Base-by-base conservation (phyloP, 176 grass and related monocot species). In the Puccinellia tenuiflora region DNA sequence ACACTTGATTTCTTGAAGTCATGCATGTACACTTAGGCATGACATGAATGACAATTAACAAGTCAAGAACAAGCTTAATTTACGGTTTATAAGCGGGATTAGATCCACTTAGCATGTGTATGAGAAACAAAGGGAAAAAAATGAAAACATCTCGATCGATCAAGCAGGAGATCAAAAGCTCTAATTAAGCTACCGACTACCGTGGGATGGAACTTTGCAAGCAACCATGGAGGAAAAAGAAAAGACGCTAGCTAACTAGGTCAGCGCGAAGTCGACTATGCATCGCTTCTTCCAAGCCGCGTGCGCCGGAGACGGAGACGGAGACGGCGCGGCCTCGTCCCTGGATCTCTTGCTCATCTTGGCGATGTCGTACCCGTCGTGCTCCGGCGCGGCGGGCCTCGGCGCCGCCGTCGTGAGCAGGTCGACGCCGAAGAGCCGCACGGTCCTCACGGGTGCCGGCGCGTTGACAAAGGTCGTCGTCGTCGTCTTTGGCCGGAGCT, bases 371-470 rank as follows among this genome's bases (percentile, higher is more conserved):
- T 5, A 20, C 7, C 26, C 67, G 15, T 84, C 76, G 35, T 85
- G 76, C 68, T 68, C 61, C 25, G 34, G 33, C 33, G 34, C 9
- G 2, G 34, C 2, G 3, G 34, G 54, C 38, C 25, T 73, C 81
- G 76, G 50, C 24, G 20, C 60, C 43, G 43, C 13, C 10, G 40
- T 17, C 26, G 75, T 71, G 79, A 90, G 21, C 62, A 97, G 52
- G 66, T 97, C 78, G 78, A 97, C 95, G n/a, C 95, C 95, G 25
- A 97, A 97, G 0, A 97, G 84, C 59, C 88, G 81, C 39, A 97
- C 50, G 0, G 73, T 18, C 55, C 81, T 90, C 60, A 76, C 70
- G 7, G 24, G 61, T 0, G 69, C 3, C 6, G 56, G 77, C 10
- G 46, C 37, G 30, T 13, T 48, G 51, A 22, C 18, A 20, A 66